Conservation (phyloP, 2,329 filamentous ascomycete species). For the Plectosphaerella cucumerina region DNA sequence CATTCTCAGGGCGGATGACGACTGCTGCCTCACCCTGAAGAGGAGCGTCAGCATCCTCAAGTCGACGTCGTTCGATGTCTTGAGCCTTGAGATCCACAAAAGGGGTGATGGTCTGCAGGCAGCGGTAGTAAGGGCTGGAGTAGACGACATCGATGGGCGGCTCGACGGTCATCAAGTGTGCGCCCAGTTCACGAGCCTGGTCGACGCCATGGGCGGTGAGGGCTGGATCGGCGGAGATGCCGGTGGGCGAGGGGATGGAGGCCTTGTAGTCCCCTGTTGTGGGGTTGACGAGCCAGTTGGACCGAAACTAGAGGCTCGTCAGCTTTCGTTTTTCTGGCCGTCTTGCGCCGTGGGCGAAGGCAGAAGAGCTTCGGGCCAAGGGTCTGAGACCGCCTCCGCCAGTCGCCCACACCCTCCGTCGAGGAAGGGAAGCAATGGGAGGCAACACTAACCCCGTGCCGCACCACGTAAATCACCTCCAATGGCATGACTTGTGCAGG, state of each 20-base stretch:
- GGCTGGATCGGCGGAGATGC: slow-evolving; percentile 81
- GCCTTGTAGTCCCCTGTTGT: slow-evolving; percentile 74
- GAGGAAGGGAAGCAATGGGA: too few species aligned
- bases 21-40: slow-evolving; percentile 12
- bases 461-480: slow-evolving; percentile 68
- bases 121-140: slow-evolving; percentile 82
- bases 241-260: slow-evolving; percentile 74
- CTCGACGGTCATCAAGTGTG: slow-evolving; percentile 55
- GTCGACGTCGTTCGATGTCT: too few species aligned
- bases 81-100: slow-evolving; percentile 46
- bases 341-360: background rate
- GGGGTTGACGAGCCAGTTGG: slow-evolving; percentile 83
- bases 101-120: slow-evolving; percentile 77
- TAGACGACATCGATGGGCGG: slow-evolving; percentile 75
- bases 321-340: background rate
- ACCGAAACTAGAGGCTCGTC: slow-evolving; percentile 64
- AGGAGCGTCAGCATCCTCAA: background rate
- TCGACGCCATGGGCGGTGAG: slow-evolving; percentile 82
- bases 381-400: background rate
- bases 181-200: slow-evolving; percentile 75
- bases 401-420: slow-evolving; percentile 1
- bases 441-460: slow-evolving; percentile 63
- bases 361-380: too few species aligned
- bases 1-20: slow-evolving; percentile 51
- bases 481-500: slow-evolving; percentile 50